Evolutionary conservation across 495 filamentous ascomycete species (phyloP).

Genomic region (Elasticomyces elasticus): DNA sequence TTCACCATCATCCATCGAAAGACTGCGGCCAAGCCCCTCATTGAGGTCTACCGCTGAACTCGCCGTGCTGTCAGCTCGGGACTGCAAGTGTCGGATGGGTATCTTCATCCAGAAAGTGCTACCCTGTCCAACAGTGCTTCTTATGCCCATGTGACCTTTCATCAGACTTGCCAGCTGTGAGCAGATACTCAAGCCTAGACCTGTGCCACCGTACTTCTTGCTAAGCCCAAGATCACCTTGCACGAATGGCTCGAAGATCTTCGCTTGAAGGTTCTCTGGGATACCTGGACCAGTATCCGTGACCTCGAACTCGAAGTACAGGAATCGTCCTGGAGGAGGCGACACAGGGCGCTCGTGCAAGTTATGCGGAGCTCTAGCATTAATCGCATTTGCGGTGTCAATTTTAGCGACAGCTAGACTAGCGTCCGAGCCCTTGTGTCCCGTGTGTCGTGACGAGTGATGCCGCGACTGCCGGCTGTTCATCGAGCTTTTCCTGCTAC

Average conservation of each 20-base stretch:
- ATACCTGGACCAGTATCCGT: conserved; percentile 90
- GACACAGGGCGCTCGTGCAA: conserved; percentile 49
- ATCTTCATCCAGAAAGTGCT: conserved; percentile 77
- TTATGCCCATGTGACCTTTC: conserved; percentile 63
- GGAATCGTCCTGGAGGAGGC: conserved; percentile 51
- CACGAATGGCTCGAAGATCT: conserved; percentile 89
- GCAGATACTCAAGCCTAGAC: conserved; percentile 83
- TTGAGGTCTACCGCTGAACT: conserved; percentile 26
- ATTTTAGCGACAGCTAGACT: conserved; percentile 13
- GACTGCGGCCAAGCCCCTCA: neutral
- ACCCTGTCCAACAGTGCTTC: conserved; percentile 63
- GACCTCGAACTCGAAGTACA: conserved; percentile 77
- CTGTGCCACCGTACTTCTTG: conserved; percentile 85
- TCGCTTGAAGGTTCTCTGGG: conserved; percentile 58
- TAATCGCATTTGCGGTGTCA: conserved; percentile 30
- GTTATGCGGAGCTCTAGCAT: conserved; percentile 37
- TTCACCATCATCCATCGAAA: conserved; percentile 3
- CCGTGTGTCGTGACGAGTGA: conserved; percentile 3
- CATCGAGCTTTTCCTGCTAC: conserved; percentile 5
- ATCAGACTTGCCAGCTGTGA: conserved; percentile 74
- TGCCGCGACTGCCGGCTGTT: conserved; percentile 26
- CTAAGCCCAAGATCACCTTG: conserved; percentile 81
- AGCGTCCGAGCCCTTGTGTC: conserved; percentile 10
- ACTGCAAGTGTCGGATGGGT: conserved; percentile 66
- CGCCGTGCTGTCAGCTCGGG: conserved; percentile 47